phyloP scores from a whole-genome alignment of 768 basidiomycete genomes.

The Gloeopeniophorella convolvens region DNA sequence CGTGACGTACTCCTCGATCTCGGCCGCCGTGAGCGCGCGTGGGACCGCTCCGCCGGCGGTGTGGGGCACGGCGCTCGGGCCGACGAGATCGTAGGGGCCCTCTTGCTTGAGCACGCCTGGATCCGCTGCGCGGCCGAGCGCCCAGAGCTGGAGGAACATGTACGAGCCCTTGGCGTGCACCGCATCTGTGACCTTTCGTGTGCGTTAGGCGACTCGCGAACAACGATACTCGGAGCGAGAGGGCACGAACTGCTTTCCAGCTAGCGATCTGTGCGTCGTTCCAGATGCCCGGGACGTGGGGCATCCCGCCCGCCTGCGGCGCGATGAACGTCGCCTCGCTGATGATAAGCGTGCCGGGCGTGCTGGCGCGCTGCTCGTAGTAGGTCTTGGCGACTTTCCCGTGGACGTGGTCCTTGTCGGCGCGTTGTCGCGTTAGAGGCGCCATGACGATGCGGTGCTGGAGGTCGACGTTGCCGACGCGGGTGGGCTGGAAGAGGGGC shows the following conservation, averaged over 20 bases:
- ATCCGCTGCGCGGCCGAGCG: conserved; percentile 41
- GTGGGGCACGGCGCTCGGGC: conserved; percentile 31
- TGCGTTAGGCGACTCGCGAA: no score
- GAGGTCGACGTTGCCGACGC: conserved; percentile 36
- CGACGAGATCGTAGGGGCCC: conserved; percentile 23
- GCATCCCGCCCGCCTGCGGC: conserved; percentile 40
- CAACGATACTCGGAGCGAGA: neutral
- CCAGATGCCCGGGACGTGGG: conserved; percentile 58
- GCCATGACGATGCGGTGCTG: conserved; percentile 48
- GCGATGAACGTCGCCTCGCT: conserved; percentile 53
- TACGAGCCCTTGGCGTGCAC: conserved; percentile 49
- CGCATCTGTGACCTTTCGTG: conserved; percentile 37
- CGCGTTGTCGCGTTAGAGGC: conserved; percentile 44
- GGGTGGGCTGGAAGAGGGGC: conserved; percentile 41
- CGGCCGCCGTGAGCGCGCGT: conserved; percentile 24
- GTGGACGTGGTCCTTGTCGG: conserved; percentile 32
- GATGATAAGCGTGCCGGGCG: conserved; percentile 49
- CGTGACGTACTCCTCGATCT: conserved; percentile 23
- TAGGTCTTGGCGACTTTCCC: conserved; percentile 35
- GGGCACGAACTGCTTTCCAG: conserved; percentile 41
- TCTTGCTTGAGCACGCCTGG: conserved; percentile 32
- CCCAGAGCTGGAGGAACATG: conserved; percentile 55
- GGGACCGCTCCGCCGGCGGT: conserved; percentile 21
- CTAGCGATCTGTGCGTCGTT: conserved; percentile 46
- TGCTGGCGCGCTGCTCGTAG: conserved; percentile 41